These are phyloP conservation scores for Cantharellus anzutake DNA, from an alignment of 768 basidiomycete genomes.

Conservation along the genomic window DNA sequence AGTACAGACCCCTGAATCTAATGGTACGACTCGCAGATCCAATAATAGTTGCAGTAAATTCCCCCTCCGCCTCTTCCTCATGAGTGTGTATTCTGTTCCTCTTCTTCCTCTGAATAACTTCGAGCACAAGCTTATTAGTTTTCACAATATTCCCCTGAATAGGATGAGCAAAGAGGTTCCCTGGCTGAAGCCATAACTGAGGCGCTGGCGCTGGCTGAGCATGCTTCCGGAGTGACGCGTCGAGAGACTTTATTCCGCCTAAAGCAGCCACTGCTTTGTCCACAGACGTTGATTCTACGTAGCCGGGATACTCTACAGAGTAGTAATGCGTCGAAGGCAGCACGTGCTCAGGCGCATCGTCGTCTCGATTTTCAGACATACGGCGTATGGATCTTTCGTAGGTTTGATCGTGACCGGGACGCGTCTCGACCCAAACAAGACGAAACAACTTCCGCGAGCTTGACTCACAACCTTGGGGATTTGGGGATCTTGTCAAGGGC, in stretches of 20 bases:
- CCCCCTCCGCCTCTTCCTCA: constrained; percentile 22
- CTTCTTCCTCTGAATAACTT: constrained; percentile 56
- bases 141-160: constrained; percentile 60
- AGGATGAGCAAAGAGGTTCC: constrained; percentile 65
- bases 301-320: constrained; percentile 83
- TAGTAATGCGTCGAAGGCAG: constrained; percentile 34
- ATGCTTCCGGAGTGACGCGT: constrained; percentile 56
- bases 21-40: constrained; percentile 61
- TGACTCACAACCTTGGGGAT: background rate
- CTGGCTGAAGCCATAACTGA: constrained; percentile 58
- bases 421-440: background rate
- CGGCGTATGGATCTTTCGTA: background rate
- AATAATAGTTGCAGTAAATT: constrained; percentile 54
- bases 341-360: background rate
- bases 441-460: background rate
- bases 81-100: constrained; percentile 8
- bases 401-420: background rate
- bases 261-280: constrained; percentile 41
- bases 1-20: constrained; percentile 59
- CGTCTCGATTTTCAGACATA: background rate
- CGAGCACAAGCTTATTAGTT: constrained; percentile 69
- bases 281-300: constrained; percentile 41
- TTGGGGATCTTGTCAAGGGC: background rate
- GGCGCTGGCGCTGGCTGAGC: constrained; percentile 20
- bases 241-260: constrained; percentile 51